Conservation (phyloP, 805 yeast species). For the Yarrowia osloensis region DNA sequence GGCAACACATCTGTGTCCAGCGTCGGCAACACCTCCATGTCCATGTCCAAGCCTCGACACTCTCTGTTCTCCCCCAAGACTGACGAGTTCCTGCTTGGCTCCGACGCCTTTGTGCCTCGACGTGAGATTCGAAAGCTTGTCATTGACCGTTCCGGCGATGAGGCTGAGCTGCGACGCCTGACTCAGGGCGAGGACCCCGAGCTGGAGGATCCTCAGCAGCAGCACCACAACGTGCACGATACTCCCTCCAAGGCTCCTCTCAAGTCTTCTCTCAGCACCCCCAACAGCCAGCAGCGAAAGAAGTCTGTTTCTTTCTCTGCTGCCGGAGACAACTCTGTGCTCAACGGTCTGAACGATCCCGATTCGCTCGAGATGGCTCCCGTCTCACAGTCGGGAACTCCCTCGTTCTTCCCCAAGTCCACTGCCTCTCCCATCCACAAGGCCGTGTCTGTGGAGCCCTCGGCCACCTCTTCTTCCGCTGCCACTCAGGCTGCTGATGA, state of each 20-base stretch:
- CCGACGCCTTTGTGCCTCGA: constrained; percentile 71
- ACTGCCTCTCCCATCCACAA: constrained; percentile 1
- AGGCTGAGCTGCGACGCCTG: constrained; percentile 31
- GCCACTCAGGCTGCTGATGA: constrained; percentile 41
- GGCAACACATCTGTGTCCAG: constrained; percentile 17
- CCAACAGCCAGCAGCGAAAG: constrained; percentile 28
- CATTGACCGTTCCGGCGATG: constrained; percentile 49
- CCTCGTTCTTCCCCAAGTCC: constrained; percentile 30
- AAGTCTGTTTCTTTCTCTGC: constrained; percentile 24
- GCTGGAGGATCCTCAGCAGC: constrained; percentile 32
- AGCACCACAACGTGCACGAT: constrained; percentile 19
- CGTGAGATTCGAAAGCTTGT: constrained; percentile 55
- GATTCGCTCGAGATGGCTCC: constrained; percentile 16
- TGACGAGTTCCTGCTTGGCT: constrained; percentile 67
- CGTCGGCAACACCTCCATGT: not conserved
- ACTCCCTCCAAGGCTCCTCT: constrained; percentile 24
- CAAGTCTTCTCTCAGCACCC: constrained; percentile 21
- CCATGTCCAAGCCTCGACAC: constrained; percentile 24
- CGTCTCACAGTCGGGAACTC: constrained; percentile 2
- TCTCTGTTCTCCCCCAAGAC: constrained; percentile 50
- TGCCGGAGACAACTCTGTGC: constrained; percentile 25
- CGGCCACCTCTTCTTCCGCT: not conserved
- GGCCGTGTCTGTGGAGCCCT: constrained; percentile 12
- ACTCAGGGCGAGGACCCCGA: constrained; percentile 25
- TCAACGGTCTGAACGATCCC: constrained; percentile 20